Base-by-base conservation (phyloP, 257 asterid genomes). In the Apocynum venetum region DNA sequence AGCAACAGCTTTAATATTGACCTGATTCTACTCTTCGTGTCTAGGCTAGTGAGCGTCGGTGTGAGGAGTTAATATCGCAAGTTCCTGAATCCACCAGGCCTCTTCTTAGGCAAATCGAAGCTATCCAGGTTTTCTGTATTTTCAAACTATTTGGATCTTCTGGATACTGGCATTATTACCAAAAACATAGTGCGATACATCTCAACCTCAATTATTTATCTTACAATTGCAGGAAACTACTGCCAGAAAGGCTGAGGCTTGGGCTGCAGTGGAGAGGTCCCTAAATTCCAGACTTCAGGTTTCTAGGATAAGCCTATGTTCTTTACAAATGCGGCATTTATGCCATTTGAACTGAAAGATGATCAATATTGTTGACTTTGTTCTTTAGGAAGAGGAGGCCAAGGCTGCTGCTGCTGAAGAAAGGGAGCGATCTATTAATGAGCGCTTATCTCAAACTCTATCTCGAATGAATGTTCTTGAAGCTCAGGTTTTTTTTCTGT, bases 31-130 rank as follows among this genome's bases (percentile, higher is more conserved):
- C 75, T 59, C 65, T 76, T 81, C 79, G 57, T 86, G 69, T 76
- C 77, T 60, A 96, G 99, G 97, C 97, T 70, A 96, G 98, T 84
- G 99, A 96, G 78, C 96, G 97, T 70, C 86, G 99, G 78, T 96
- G 97, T 75, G 99, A 96, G 89, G 99, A 96, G 92, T 86, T 96
- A 85, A 85, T 96, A 77, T 90, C 96, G 0, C 98, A 96, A 87
- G 98, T 96, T 85, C 99, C 99, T 55, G 99, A 96, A 72, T 96
- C 99, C 72, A 96, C 99, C 63, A 89, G 99, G 75, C 99, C 99
- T 69, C 99, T 96, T 83, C 90, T 96, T 79, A 90, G 99, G 87
- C 99, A 96, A 88, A 91, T 96, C 70, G 99, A 96, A 89, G 98
- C 99, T 46, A 93, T 96, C 89, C 98, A 96, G 99, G 99, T 96